Evolutionary conservation across 2,329 filamentous ascomycete species (phyloP), one percentile per base, ranked within the genome.

Genomic region (Penicillium griseofulvum): DNA sequence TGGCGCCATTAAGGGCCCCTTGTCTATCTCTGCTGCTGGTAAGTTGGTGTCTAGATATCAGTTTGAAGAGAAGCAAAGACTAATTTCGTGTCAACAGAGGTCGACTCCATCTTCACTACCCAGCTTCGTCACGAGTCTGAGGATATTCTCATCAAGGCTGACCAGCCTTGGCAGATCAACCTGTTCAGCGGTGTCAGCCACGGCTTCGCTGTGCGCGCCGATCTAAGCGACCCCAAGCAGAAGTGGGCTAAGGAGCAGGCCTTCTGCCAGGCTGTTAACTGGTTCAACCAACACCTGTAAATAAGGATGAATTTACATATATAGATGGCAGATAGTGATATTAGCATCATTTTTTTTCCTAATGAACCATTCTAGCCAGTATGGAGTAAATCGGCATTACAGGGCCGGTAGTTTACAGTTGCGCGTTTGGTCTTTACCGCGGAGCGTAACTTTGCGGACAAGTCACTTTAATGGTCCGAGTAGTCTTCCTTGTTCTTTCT

Each of bases 181-280:
- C 78, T 95, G 9, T 94, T 83, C 78, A 85, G 83, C 3, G 84
- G 84, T 52, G 85, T 90, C 29, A 73, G 75, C 52, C 90, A 95
- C 71, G 90, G 90, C 0, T 96, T 94, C 66, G 80, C 86, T 9
- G 86, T 91, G 2, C 83, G 89, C 52, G 80, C 79, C 28, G 88
- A 94, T 68, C 56, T 81, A 31, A 80, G 66, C 57, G 80, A 85
- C 59, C 81, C 80, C 70, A 60, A 77, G 43, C 72, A 83, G 67
- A 85, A 82, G 71, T 93, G 82, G 65, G 87, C 88, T 36, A 92
- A 90, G 81, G 89, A 95, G 75, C 84, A 88, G 74, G 90, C 90
- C 5, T 94, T 94, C 70, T 67, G 80, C 60, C 90, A 94, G 79
- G 89, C 89, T 34, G 79, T 91, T 49, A 71, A 78, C 49, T 95